Evolutionary conservation across 1,284 basidiomycete genomes (phyloP).

Genomic region (Cryptococcus wingfieldii): DNA sequence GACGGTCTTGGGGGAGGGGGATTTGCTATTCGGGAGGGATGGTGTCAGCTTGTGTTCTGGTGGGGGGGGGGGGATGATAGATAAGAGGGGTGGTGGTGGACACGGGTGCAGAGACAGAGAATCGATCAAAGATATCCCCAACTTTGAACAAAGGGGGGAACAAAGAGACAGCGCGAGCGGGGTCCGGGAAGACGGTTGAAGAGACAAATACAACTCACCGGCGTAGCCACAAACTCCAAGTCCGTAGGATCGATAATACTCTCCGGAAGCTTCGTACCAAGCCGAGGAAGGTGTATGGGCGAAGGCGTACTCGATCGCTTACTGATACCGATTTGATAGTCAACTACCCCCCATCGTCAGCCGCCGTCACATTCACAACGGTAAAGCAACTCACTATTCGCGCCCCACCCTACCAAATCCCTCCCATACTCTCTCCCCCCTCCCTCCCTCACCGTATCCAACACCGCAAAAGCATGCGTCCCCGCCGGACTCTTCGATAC

Average conservation of each 20-base stretch:
- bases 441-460: slow-evolving; percentile 57
- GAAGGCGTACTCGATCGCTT: slow-evolving; percentile 68
- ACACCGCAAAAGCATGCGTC: slow-evolving; percentile 71
- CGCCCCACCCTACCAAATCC: slow-evolving; percentile 56
- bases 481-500: slow-evolving; percentile 50
- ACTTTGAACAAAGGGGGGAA: neutral
- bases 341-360: slow-evolving; percentile 39
- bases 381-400: slow-evolving; percentile 35
- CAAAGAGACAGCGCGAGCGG: neutral
- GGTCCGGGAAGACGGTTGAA: neutral
- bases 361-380: neutral
- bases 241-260: neutral
- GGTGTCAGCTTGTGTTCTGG: neutral
- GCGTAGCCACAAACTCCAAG: neutral
- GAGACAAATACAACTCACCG: neutral
- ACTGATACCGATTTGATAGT: slow-evolving; percentile 80
- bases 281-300: slow-evolving; percentile 57
- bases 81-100: neutral
- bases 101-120: neutral
- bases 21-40: slow-evolving; percentile 21
- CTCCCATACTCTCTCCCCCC: slow-evolving; percentile 45
- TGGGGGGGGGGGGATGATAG: neutral
- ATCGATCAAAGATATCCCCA: slow-evolving; percentile 14
- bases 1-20: slow-evolving; percentile 49
- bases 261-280: slow-evolving; percentile 50